Evolutionary conservation across 2,329 filamentous ascomycete species (phyloP).

Genomic region (Botrytis porri): DNA sequence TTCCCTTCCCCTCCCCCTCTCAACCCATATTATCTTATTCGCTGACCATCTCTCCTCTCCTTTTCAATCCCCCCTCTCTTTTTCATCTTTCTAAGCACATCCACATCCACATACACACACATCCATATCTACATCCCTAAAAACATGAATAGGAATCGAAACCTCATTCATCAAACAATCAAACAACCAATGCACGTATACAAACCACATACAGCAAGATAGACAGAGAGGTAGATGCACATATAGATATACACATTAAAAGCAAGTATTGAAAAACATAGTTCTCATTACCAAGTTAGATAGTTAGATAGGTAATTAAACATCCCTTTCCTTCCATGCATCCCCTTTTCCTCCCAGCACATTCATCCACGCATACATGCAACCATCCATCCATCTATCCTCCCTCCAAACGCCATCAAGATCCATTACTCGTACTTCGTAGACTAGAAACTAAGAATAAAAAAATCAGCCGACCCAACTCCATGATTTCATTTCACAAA

Average conservation of each 20-base stretch:
- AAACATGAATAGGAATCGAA: background rate
- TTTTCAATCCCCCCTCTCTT: background rate
- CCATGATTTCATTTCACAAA: background rate
- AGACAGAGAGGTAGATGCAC: background rate
- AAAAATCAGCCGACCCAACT: background rate
- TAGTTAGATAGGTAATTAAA: background rate
- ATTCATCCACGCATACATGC: background rate
- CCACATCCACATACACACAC: background rate
- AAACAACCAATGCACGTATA: background rate
- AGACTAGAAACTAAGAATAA: background rate
- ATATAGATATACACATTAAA: background rate
- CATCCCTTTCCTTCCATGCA: background rate
- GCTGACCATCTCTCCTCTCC: background rate
- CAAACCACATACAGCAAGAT: background rate
- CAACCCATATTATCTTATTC: background rate
- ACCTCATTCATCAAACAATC: background rate
- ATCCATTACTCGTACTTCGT: background rate
- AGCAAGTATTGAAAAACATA: background rate
- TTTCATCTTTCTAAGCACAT: too few species aligned
- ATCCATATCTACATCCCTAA: background rate
- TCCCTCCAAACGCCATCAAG: background rate
- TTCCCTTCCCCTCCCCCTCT: background rate
- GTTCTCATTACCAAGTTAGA: background rate
- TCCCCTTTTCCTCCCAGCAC: background rate
- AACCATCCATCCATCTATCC: background rate